phyloP scores from a whole-genome alignment of 768 basidiomycete species.

The Neoboletus brunneissimus region DNA sequence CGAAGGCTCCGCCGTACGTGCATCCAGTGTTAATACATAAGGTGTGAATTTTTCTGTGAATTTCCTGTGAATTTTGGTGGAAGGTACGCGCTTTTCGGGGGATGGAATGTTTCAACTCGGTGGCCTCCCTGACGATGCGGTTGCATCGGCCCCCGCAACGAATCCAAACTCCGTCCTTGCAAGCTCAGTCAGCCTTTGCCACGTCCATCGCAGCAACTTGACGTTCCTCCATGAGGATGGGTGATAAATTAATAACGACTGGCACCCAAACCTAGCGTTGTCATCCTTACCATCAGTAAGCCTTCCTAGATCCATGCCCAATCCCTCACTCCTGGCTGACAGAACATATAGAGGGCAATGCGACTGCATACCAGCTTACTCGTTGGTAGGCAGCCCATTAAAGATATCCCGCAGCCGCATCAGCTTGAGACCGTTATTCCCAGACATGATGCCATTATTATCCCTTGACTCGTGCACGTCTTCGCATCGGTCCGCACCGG shows the following conservation, averaged over 20 bases:
- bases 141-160: background rate
- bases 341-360: background rate
- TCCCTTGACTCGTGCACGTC: background rate
- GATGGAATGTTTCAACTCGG: background rate
- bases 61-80: background rate
- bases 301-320: background rate
- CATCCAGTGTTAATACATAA: background rate
- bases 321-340: background rate
- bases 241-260: background rate
- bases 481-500: background rate
- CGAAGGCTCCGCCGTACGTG: background rate
- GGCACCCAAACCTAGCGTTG: background rate
- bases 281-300: background rate
- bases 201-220: background rate
- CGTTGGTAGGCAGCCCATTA: background rate
- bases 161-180: constrained; percentile 1
- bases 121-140: background rate
- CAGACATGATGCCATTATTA: constrained; percentile 10
- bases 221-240: background rate
- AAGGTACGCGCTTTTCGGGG: background rate
- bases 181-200: background rate
- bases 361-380: no score
- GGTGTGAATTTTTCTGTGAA: background rate
- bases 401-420: background rate
- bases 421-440: background rate